Evolutionary conservation across 139 green algal species (phyloP).

Genomic region (Chlorella sp.): DNA sequence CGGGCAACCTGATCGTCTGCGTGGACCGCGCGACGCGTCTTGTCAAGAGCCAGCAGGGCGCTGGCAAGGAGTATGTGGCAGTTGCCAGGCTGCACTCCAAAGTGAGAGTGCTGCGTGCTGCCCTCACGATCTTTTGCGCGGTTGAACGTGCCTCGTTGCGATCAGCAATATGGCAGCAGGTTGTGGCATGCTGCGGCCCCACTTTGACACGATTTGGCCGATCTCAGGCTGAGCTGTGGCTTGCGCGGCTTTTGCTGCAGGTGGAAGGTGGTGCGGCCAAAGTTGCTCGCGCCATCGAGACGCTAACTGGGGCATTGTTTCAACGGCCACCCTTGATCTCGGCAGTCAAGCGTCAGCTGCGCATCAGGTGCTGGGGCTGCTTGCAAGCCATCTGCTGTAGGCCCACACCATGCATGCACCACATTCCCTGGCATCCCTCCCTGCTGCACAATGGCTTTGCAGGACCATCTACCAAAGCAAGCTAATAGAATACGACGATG

Average conservation of each 20-base stretch:
- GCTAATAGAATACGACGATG: constrained; percentile 96
- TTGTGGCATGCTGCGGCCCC: no score
- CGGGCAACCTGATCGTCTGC: constrained; percentile 97
- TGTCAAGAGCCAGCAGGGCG: constrained; percentile 98
- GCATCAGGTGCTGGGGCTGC: constrained; percentile 64
- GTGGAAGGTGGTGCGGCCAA: constrained; percentile 70
- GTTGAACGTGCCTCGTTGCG: no score
- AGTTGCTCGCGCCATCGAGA: constrained; percentile 79
- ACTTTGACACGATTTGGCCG: no score
- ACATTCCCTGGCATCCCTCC: background rate
- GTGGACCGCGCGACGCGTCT: constrained; percentile 97
- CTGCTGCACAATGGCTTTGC: background rate
- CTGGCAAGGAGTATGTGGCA: constrained; percentile 99
- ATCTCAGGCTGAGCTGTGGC: no score
- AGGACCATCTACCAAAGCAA: constrained; percentile 97
- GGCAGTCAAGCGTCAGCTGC: constrained; percentile 98
- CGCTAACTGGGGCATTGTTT: constrained; percentile 86
- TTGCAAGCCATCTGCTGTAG: background rate
- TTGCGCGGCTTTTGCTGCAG: background rate
- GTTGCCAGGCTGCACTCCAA: constrained; percentile 86
- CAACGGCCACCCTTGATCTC: constrained; percentile 97
- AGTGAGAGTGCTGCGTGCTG: background rate
- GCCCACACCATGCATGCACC: no score
- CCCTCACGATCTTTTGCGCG: no score
- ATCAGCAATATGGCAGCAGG: no score